Percentiles rank a stretch among this genome's conserved stretches.
Evolutionary conservation across 208 protist species (phyloP).

Genomic region (Blastocrithidia nonstop): DNA sequence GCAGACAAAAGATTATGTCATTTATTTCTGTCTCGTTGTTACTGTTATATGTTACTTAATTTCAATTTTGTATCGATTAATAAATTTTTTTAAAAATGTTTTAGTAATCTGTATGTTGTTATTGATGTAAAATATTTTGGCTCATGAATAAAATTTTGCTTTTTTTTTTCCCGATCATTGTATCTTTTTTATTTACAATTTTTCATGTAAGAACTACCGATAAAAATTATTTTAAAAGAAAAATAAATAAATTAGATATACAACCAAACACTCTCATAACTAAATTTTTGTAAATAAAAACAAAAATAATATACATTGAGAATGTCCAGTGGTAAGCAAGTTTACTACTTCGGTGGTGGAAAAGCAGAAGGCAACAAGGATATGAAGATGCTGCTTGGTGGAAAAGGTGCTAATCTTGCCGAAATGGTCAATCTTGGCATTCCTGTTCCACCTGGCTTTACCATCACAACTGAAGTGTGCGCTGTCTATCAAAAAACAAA

Average conservation of each 20-base stretch:
- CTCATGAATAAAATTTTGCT: no score
- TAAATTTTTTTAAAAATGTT: no score
- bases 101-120: no score
- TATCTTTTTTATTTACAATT: background rate
- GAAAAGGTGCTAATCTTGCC: conserved; percentile 87
- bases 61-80: no score
- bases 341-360: conserved; percentile 67
- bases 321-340: conserved; percentile 41
- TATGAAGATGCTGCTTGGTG: conserved; percentile 88
- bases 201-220: background rate
- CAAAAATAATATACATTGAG: conserved; percentile 1
- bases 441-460: conserved; percentile 88
- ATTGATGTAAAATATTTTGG: no score
- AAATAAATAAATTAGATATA: background rate
- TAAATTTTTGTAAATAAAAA: no score
- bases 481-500: conserved; percentile 52
- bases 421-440: conserved; percentile 89
- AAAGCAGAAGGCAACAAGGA: conserved; percentile 68
- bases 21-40: no score
- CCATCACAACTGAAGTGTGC: conserved; percentile 86
- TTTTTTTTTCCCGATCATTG: no score
- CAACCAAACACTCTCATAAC: background rate
- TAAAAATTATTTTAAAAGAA: background rate
- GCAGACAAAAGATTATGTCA: no score
- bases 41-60: no score